Conservation (phyloP, 345 rosid genomes). For the Hibiscus mutabilis region DNA sequence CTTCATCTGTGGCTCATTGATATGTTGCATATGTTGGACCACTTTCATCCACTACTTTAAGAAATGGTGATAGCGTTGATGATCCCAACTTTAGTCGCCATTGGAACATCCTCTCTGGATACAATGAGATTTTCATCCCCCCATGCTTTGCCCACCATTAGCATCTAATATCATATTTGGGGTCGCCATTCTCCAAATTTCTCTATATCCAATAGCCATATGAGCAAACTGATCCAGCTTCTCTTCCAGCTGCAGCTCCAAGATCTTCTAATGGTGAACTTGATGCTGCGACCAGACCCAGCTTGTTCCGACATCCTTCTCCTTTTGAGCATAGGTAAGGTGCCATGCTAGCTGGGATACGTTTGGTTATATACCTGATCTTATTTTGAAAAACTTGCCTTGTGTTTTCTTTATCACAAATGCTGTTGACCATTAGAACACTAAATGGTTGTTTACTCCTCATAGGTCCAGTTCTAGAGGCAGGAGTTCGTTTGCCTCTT, state of each 20-base stretch:
- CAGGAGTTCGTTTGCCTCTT: constrained; percentile 34
- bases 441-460: constrained; percentile 9
- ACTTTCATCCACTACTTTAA: constrained; percentile 33
- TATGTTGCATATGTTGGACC: constrained; percentile 51
- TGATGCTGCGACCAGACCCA: constrained; percentile 25
- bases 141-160: constrained; percentile 44
- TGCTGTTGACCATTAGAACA: background rate
- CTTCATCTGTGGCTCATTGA: constrained; percentile 46
- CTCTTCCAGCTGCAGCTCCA: constrained; percentile 33
- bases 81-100: constrained; percentile 37
- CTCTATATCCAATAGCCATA: constrained; percentile 32
- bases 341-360: background rate
- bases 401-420: background rate
- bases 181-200: constrained; percentile 36
- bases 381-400: background rate
- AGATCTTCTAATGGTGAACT: constrained; percentile 37
- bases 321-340: constrained; percentile 44
- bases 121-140: constrained; percentile 35
- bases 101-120: constrained; percentile 44
- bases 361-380: background rate
- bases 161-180: constrained; percentile 41
- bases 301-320: constrained; percentile 38
- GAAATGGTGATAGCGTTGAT: constrained; percentile 32
- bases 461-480: constrained; percentile 43
- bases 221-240: constrained; percentile 32